phyloP scores from a whole-genome alignment of 768 basidiomycete genomes.

The Amanita subjunquillea region DNA sequence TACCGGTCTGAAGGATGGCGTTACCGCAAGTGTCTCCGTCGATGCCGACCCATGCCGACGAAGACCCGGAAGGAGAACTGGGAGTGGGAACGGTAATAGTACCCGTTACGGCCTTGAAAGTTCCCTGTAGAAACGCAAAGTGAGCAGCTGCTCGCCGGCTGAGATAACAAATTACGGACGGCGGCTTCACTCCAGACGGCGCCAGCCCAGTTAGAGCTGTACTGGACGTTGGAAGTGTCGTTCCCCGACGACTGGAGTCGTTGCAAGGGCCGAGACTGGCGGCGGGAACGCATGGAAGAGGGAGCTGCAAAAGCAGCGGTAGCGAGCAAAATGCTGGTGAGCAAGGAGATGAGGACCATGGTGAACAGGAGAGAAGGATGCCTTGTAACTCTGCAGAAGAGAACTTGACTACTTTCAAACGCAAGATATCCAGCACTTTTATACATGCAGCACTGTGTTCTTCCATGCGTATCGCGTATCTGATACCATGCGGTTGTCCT shows the following conservation, averaged over 20 bases:
- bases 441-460: too few relatives aligned
- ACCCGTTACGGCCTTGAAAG: conserved; percentile 17
- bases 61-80: conserved; percentile 15
- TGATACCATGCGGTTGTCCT: too few relatives aligned
- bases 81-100: conserved; percentile 24
- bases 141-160: not conserved
- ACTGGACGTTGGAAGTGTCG: conserved; percentile 16
- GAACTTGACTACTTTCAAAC: too few relatives aligned
- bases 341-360: not conserved
- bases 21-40: conserved; percentile 24
- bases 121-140: not conserved
- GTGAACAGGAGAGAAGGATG: not conserved
- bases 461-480: too few relatives aligned
- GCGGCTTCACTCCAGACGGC: conserved; percentile 17
- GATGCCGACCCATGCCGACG: conserved; percentile 26
- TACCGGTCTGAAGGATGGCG: conserved; percentile 25
- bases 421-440: too few relatives aligned
- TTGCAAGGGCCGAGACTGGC: not conserved
- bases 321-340: not conserved
- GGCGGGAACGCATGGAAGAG: not conserved
- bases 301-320: not conserved
- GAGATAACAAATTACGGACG: conserved; percentile 6
- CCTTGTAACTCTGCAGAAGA: too few relatives aligned
- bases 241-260: not conserved
- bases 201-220: conserved; percentile 26